Evolutionary conservation across 768 basidiomycete species (phyloP), one percentile per base, ranked within the genome.

Genomic region (Boletus subcaerulescens): DNA sequence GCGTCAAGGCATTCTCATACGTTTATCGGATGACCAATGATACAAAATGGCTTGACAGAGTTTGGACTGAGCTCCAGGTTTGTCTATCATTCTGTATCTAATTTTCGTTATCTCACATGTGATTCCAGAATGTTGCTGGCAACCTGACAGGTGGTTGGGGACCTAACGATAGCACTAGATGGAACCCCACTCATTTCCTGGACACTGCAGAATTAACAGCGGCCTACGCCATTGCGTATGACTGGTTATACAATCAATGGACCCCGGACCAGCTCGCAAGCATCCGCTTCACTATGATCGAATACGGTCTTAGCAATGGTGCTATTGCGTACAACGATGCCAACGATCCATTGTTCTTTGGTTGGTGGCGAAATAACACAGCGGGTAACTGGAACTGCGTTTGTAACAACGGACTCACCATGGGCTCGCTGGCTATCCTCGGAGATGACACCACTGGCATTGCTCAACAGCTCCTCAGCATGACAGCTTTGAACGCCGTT

Each of bases 371-470:
- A 48, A 78, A 60, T 48, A 79, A 76, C 57, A 81, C 82, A 44
- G 79, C 79, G 56, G 96, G 96, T 18, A 99, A 98, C 78, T 99
- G 97, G 97, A 99, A 99, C 71, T 98, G 96, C 70, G 91, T 93
- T 53, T 93, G 88, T 77, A 98, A 98, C 70, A 82, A 83, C 45
- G 97, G 97, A 53, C 75, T 98, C 58, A 93, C 89, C 18, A 70
- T 98, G 67, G 97, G 81, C 44, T 83, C 97, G 1, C 85, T 99
- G 53, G 94, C 97, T 33, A 93, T 99, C 64, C 74, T 93, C 14
- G 86, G 80, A 32, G 91, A 95, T 60, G 87, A 96, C 61, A 82
- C 79, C 14, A 87, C 87, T 7, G 90, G 91, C 35, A 76, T 73
- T 45, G 90, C 96, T 0, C 63, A 75, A 52, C 74, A 80, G 46